Evolutionary conservation across 2,329 filamentous ascomycete species (phyloP).

Genomic region (Phoma sp.): DNA sequence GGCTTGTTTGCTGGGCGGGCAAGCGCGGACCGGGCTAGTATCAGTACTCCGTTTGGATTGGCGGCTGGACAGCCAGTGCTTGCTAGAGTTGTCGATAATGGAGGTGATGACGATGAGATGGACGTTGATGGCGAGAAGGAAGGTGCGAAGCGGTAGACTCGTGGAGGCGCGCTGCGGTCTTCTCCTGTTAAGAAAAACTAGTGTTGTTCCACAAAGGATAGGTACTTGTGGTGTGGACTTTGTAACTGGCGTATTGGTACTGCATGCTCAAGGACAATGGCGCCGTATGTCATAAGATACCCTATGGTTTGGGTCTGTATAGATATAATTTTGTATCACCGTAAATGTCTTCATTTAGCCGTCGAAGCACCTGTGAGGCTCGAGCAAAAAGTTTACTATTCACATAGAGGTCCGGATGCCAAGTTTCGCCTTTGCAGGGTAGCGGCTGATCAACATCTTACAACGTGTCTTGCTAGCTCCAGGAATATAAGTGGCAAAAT

Average conservation of each 20-base stretch:
- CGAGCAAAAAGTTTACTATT: too few species aligned
- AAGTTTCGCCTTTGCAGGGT: too few species aligned
- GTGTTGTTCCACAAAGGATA: not conserved
- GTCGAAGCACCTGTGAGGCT: too few species aligned
- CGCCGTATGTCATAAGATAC: not conserved
- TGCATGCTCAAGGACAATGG: not conserved
- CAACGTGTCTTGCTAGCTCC: too few species aligned
- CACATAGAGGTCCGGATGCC: too few species aligned
- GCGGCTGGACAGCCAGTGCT: not conserved
- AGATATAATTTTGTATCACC: too few species aligned
- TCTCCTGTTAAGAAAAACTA: not conserved
- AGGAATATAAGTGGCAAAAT: too few species aligned
- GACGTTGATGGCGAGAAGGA: not conserved
- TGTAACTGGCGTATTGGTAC: not conserved
- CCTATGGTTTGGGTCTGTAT: not conserved
- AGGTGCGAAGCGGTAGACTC: not conserved
- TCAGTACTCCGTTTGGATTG: not conserved
- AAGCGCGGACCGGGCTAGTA: not conserved
- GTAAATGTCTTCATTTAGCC: too few species aligned
- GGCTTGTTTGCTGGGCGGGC: constrained; percentile 24
- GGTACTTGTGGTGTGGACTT: not conserved
- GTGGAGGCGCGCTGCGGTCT: not conserved
- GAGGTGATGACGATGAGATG: not conserved
- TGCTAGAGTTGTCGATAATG: not conserved
- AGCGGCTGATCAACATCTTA: too few species aligned